Conservation (phyloP, 108 stramenopile genomes). For the Skeletonema costatum region DNA sequence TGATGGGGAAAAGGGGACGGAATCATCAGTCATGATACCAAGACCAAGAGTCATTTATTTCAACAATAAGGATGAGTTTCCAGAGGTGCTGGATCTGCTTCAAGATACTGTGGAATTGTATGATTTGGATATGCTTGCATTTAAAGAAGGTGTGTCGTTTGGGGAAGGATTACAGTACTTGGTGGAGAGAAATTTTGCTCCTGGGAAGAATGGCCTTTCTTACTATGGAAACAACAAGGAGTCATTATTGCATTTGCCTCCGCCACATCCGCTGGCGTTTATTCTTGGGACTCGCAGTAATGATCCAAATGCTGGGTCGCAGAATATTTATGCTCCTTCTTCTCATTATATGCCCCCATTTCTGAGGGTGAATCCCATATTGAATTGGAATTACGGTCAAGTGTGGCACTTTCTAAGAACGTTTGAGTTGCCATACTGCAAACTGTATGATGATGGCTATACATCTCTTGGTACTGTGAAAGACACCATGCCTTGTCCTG, state of each 20-base stretch:
- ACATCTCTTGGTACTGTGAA: slow-evolving; percentile 93
- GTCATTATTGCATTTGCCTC: neutral
- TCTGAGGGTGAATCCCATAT: slow-evolving; percentile 95
- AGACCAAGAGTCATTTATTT: slow-evolving; percentile 85
- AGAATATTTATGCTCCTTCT: slow-evolving; percentile 78
- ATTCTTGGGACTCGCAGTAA: slow-evolving; percentile 92
- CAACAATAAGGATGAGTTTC: slow-evolving; percentile 83
- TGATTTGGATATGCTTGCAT: slow-evolving; percentile 91
- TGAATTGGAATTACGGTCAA: slow-evolving; percentile 91
- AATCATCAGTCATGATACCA: slow-evolving; percentile 19
- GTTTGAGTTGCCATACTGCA: slow-evolving; percentile 91
- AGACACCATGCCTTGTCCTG: slow-evolving; percentile 93
- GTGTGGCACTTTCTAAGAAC: slow-evolving; percentile 93
- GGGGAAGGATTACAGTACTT: slow-evolving; percentile 65
- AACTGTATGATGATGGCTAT: slow-evolving; percentile 96
- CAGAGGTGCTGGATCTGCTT: slow-evolving; percentile 64
- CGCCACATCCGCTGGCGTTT: slow-evolving; percentile 81
- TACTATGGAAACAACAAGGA: neutral
- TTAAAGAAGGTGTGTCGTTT: slow-evolving; percentile 68
- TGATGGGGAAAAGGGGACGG: slow-evolving; percentile 34
- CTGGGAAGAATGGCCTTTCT: slow-evolving; percentile 26
- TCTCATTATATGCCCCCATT: slow-evolving; percentile 97
- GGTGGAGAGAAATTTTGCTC: slow-evolving; percentile 58
- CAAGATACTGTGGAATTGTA: slow-evolving; percentile 67
- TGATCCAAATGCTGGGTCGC: slow-evolving; percentile 93